Conservation (phyloP, 164 flowering plant species). For the Macadamia integrifolia region DNA sequence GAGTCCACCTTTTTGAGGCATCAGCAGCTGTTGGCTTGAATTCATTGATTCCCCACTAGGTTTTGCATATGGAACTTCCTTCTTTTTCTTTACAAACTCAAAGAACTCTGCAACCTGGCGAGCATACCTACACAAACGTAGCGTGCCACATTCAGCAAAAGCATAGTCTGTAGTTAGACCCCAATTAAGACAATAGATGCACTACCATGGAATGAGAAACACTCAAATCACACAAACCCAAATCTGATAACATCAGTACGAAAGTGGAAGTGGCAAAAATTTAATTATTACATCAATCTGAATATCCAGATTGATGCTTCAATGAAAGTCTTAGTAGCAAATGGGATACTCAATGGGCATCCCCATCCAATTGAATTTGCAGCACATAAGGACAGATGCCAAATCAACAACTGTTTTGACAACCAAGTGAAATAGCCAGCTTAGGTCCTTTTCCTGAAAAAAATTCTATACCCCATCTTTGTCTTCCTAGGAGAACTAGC, state of each 20-base stretch:
- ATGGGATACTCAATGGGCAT: background rate
- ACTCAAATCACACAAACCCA: too few species aligned
- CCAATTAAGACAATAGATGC: background rate
- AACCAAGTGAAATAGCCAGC: background rate
- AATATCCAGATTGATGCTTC: background rate
- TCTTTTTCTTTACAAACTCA: slow-evolving; percentile 82
- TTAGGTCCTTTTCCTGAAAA: too few species aligned
- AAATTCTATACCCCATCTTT: too few species aligned
- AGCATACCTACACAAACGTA: slow-evolving; percentile 62
- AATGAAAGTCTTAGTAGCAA: background rate
- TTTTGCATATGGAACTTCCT: slow-evolving; percentile 36
- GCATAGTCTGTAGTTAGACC: background rate
- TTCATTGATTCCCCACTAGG: slow-evolving; percentile 19
- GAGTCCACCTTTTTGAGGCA: slow-evolving; percentile 53
- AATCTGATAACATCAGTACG: too few species aligned
- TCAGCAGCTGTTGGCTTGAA: slow-evolving; percentile 30
- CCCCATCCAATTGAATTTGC: background rate
- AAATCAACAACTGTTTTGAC: background rate
- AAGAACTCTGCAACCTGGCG: slow-evolving; percentile 93
- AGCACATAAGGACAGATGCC: background rate
- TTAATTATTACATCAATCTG: too few species aligned
- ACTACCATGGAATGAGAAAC: too few species aligned
- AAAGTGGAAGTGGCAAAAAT: too few species aligned
- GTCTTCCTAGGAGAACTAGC: too few species aligned
- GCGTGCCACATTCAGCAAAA: background rate